Base-by-base conservation (phyloP, 257 asterid genomes). In the Misopates orontium region DNA sequence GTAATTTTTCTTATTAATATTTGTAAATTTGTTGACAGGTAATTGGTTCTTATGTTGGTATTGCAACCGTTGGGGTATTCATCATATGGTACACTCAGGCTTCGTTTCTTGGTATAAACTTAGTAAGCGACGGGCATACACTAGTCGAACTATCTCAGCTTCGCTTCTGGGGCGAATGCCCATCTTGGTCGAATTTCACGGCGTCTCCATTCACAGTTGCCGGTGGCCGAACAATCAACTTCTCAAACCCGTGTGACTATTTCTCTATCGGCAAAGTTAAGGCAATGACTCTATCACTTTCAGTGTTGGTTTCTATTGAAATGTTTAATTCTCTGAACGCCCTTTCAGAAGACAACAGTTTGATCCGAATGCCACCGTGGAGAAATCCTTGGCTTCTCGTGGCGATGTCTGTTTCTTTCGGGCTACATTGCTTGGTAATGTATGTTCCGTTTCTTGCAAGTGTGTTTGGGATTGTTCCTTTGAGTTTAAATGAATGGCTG, bases 241-340 rank as follows among this genome's bases (percentile, higher is more conserved):
- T 85, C 72, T 64, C 83, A 12, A 56, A 86, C 68, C 95, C 98
- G 15, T 91, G 98, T 19, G 95, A 86, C 44, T 91, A 91, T 71
- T 91, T 91, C 59, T 41, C 87, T 1, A 71, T 61, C 5, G 96
- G 98, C 2, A 91, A 88, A 78, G 95, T 84, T 57, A 88, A 91
- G 84, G 95, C 98, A 4, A 83, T 82, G 94, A 86, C 95, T 2
- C 77, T 88, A 42, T 88, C 98, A 18, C 94, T 91, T 4, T 86
- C 96, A 11, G 98, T 88, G 69, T 71, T 91, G 73, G 98, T 91
- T 42, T 85, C 92, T 2, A 88, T 88, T 11, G 98, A 91, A 75
- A 86, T 91, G 98, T 85, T 91, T 20, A 91, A 91, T 62, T 87
- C 98, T 18, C 80, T 91, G 7, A 91, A 91, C 63, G 95, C 96